Conservation (phyloP, 2,329 filamentous ascomycete species). For the Botrytis galanthina region DNA sequence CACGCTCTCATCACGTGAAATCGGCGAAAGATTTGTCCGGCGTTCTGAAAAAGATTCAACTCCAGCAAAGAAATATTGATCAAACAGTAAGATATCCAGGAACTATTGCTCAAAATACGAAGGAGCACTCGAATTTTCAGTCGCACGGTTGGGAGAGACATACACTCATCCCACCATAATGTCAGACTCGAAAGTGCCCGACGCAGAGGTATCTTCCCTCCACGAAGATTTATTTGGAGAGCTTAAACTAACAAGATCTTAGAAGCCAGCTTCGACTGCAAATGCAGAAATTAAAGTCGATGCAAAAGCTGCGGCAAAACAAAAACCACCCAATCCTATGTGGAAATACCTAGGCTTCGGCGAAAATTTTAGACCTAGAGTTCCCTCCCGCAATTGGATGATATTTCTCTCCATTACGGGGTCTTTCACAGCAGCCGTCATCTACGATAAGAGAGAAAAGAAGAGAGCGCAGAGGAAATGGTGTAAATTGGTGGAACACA, state of each 20-base stretch:
- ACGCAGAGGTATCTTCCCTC: conserved; percentile 24
- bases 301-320: conserved; percentile 43
- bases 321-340: conserved; percentile 62
- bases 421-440: conserved; percentile 73
- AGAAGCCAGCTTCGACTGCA: conserved; percentile 37
- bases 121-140: not conserved
- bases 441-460: conserved; percentile 93
- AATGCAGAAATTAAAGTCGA: conserved; percentile 39
- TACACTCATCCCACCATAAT: not conserved
- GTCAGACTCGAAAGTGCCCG: conserved; percentile 24
- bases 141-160: not conserved
- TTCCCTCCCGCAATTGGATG: conserved; percentile 96
- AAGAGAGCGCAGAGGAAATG: conserved; percentile 81
- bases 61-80: conserved; percentile 3
- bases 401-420: conserved; percentile 85
- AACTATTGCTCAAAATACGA: conserved; percentile 1
- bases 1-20: not conserved
- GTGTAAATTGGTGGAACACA: conserved; percentile 79
- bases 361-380: conserved; percentile 75
- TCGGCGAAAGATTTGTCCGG: conserved; percentile 18
- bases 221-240: not conserved
- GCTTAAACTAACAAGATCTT: conserved; percentile 15
- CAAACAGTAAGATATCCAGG: not conserved
- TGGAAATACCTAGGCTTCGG: conserved; percentile 75
- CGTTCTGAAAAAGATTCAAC: conserved; percentile 10